Evolutionary conservation across 495 filamentous ascomycete species (phyloP).

Genomic region (Xylaria grammica): DNA sequence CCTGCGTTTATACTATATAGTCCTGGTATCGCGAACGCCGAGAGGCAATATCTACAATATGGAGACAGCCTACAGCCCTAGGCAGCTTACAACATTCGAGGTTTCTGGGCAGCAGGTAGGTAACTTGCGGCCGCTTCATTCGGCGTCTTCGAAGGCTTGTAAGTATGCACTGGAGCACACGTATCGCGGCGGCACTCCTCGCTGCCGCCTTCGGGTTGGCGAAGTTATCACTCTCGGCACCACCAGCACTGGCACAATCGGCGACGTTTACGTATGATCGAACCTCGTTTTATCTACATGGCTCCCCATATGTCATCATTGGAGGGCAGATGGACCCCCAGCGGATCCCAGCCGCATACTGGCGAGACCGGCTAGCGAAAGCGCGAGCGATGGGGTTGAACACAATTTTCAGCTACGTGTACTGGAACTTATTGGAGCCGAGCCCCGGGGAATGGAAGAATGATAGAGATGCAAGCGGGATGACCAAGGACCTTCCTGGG

Average conservation of each 20-base stretch:
- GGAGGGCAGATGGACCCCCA: conserved; percentile 59
- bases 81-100: too few species aligned
- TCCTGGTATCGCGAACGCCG: not conserved
- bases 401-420: conserved; percentile 55
- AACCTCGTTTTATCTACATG: conserved; percentile 48
- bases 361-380: conserved; percentile 47
- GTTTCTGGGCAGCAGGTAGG: too few species aligned
- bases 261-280: conserved; percentile 33
- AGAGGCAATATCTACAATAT: not conserved
- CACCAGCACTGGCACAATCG: not conserved
- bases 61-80: not conserved
- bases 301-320: conserved; percentile 49
- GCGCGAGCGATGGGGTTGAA: conserved; percentile 54
- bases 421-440: conserved; percentile 53
- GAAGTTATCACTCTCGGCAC: not conserved
- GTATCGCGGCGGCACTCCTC: conserved; percentile 15
- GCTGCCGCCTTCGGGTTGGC: not conserved
- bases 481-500: conserved; percentile 18
- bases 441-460: conserved; percentile 39
- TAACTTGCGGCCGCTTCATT: not conserved
- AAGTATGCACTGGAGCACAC: conserved; percentile 11
- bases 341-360: conserved; percentile 48
- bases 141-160: not conserved
- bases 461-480: not conserved
- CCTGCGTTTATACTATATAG: conserved; percentile 4